These are phyloP conservation scores for Eucalyptus pumila DNA, from an alignment of 345 rosid species.

Conservation along the genomic window DNA sequence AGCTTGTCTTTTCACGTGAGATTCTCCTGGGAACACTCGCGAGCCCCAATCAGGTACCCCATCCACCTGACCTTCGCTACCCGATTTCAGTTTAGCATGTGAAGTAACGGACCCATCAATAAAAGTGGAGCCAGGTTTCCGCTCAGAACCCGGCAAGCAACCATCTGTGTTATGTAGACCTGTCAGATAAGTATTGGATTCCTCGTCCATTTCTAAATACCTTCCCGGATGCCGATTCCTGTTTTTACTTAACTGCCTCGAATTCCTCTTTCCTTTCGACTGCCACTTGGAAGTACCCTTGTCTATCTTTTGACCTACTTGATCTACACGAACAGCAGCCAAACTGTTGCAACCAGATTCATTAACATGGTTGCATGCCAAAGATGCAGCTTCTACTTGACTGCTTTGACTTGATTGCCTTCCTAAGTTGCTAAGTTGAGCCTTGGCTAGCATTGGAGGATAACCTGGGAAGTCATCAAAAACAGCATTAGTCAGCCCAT, in stretches of 20 bases:
- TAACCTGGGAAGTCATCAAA: conserved; percentile 25
- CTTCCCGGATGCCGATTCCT: conserved; percentile 46
- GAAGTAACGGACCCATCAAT: not conserved
- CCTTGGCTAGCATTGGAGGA: not conserved
- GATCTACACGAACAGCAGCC: conserved; percentile 9
- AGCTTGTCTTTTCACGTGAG: conserved; percentile 14
- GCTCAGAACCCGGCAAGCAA: not conserved
- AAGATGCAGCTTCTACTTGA: conserved; percentile 23
- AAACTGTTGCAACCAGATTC: conserved; percentile 22
- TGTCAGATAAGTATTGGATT: conserved; percentile 14
- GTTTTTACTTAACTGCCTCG: conserved; percentile 57
- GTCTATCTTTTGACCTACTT: conserved; percentile 41
- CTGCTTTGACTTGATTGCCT: conserved; percentile 30
- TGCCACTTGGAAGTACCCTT: conserved; percentile 82
- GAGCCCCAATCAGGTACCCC: conserved; percentile 20
- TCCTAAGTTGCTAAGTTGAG: conserved; percentile 17
- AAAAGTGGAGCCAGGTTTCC: not conserved
- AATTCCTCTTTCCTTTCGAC: conserved; percentile 88
- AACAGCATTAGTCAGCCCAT: not conserved
- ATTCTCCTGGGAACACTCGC: conserved; percentile 9
- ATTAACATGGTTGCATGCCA: conserved; percentile 27
- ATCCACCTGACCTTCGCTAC: conserved; percentile 9
- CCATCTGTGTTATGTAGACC: not conserved
- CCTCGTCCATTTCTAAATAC: conserved; percentile 27
- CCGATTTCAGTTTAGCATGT: conserved; percentile 1